Evolutionary conservation across 495 filamentous ascomycete genomes (phyloP).

Genomic region (Delitschia confertaspora): DNA sequence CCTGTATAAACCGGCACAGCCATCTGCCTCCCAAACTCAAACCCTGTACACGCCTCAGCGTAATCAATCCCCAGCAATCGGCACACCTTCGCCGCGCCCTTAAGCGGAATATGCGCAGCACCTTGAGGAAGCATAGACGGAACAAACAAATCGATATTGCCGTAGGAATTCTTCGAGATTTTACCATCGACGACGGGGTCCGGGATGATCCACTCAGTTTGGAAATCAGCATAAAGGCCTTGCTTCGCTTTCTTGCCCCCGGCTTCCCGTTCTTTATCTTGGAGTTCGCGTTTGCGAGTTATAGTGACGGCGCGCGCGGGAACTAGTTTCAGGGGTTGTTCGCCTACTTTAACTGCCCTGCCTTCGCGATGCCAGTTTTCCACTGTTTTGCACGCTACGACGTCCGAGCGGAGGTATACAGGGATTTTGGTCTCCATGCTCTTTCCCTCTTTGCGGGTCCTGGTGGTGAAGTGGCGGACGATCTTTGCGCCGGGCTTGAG

Average conservation of each 20-base stretch:
- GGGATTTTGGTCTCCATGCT: constrained; percentile 63
- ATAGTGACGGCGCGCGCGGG: constrained; percentile 86
- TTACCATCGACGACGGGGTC: constrained; percentile 68
- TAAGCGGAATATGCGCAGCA: constrained; percentile 72
- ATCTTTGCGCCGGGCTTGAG: constrained; percentile 57
- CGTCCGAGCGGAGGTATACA: constrained; percentile 71
- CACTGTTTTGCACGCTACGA: constrained; percentile 76
- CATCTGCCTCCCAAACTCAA: constrained; percentile 90
- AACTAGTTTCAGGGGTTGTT: constrained; percentile 72
- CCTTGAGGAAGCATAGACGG: constrained; percentile 83
- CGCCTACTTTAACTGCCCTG: constrained; percentile 57
- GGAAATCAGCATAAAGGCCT: constrained; percentile 72
- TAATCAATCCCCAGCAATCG: constrained; percentile 78
- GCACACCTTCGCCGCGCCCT: constrained; percentile 68
- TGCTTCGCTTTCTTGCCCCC: constrained; percentile 81
- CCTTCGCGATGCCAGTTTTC: constrained; percentile 99
- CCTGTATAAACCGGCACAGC: constrained; percentile 87
- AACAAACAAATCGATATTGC: constrained; percentile 94
- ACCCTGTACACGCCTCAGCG: constrained; percentile 91
- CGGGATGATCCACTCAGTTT: constrained; percentile 91
- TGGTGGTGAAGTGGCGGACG: constrained; percentile 63
- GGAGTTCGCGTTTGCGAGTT: constrained; percentile 79
- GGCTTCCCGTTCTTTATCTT: constrained; percentile 65
- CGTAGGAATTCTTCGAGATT: constrained; percentile 91
- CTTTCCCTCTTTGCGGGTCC: no score